Evolutionary conservation across 2,329 filamentous ascomycete genomes (phyloP), one percentile per base, ranked within the genome.

Genomic region (Cladosporium oxysporum): DNA sequence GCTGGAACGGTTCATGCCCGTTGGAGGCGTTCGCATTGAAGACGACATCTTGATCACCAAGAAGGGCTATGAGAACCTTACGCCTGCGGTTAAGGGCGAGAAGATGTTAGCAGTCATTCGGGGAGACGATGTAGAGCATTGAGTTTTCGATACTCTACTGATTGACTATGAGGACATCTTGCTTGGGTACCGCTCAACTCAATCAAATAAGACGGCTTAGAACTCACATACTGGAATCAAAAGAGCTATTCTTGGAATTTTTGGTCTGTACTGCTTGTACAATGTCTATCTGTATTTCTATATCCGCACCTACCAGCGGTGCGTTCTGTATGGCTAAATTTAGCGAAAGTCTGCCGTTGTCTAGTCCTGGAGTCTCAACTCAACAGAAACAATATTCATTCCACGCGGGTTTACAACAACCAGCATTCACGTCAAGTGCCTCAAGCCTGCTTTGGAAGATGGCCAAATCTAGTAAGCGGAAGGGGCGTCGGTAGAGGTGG

Each of bases 21-120:
- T 98, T 1, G 94, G 94, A 12, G 94, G 94, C 41, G 92, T 96
- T 31, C 86, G 94, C 59, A 96, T 98, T 67, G 94, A 99, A 80
- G 81, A 98, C 74, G 91, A 93, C 75, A 86, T 98, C 44, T 82
- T 96, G 29, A 88, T 98, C 64, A 96, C 91, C 0, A 83, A 89
- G 67, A 81, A 86, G 18, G 93, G 93, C 0, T 88, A 88, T 72
- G 93, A 97, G 79, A 96, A 96, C 74, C 75, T 98, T 75, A 96
- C 93, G 83, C 89, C 58, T 88, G 92, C 73, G 80, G 93, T 73
- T 79, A 93, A 75, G 82, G 84, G 75, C 33, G 71, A 74, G 23
- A 70, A 71, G 50, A 76, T 77, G 74, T 65, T 76, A 44, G 53
- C 71, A 16, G 58, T 72, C 16, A 65, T 65, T 26, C 31, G 57